A percentile compares a stretch with the other conserved stretches of the same genome.
Conservation (phyloP, 2,329 filamentous ascomycete genomes). For the Hypoxylon rubiginosum region DNA sequence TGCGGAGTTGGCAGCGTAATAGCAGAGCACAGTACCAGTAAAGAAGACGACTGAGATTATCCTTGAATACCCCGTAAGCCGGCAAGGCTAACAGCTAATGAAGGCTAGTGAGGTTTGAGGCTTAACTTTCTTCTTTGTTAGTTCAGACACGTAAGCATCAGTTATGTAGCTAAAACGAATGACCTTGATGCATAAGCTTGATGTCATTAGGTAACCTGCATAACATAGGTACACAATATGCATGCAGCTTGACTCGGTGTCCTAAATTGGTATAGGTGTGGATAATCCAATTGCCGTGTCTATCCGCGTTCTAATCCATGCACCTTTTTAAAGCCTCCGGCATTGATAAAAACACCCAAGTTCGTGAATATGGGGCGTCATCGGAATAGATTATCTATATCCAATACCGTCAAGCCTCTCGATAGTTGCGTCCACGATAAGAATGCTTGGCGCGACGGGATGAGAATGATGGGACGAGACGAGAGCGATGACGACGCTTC, state of each 20-base stretch:
- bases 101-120: not conserved
- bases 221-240: not conserved
- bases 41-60: not conserved
- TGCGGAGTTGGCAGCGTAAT: too few species aligned
- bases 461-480: constrained; percentile 3
- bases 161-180: not conserved
- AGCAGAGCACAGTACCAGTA: too few species aligned
- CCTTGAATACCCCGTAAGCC: not conserved
- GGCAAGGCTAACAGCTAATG: not conserved
- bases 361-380: not conserved
- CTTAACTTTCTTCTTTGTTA: constrained; percentile 1
- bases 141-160: not conserved
- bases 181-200: not conserved
- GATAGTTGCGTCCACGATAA: not conserved
- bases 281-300: constrained; percentile 20
- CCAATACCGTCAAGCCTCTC: not conserved
- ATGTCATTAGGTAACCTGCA: too few species aligned
- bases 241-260: constrained; percentile 27
- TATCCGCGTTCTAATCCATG: constrained; percentile 20
- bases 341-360: not conserved
- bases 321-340: not conserved
- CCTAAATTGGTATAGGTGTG: constrained; percentile 27
- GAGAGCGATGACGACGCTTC: constrained; percentile 36
- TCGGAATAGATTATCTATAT: not conserved
- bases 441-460: constrained; percentile 1